Percentiles rank a stretch among this genome's conserved stretches.
Conservation (phyloP, 306 rosid genomes). For the Sindora glabra region DNA sequence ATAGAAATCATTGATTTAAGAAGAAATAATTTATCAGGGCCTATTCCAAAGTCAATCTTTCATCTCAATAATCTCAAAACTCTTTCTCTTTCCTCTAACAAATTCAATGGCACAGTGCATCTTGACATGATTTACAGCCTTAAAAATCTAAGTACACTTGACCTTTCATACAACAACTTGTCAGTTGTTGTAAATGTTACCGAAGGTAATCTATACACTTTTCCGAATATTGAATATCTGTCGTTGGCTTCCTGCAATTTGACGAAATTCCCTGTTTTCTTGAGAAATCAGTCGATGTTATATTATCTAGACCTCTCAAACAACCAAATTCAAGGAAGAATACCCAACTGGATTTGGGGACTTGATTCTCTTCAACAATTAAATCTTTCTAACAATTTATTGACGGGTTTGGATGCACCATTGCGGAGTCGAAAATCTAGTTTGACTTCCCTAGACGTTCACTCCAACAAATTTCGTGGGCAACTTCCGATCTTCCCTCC, state of each 20-base stretch:
- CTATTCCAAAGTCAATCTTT: slow-evolving; percentile 26
- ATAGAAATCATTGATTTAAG: slow-evolving; percentile 31
- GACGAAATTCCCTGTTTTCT: slow-evolving; percentile 18
- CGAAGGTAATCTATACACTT: not conserved
- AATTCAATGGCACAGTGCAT: slow-evolving; percentile 22
- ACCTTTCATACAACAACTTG: slow-evolving; percentile 37
- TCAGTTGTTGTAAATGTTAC: not conserved
- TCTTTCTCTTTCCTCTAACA: slow-evolving; percentile 44
- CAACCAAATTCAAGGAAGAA: slow-evolving; percentile 30
- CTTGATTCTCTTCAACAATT: not conserved
- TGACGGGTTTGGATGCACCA: slow-evolving; percentile 20
- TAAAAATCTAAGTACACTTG: slow-evolving; percentile 19
- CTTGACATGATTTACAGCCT: slow-evolving; percentile 3
- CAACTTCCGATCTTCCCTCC: not conserved
- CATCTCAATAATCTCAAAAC: slow-evolving; percentile 10
- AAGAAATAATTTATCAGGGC: slow-evolving; percentile 34
- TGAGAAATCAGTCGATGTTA: slow-evolving; percentile 24
- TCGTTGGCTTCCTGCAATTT: slow-evolving; percentile 32
- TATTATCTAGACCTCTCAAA: slow-evolving; percentile 17
- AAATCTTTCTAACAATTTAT: slow-evolving; percentile 48
- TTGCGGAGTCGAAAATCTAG: not conserved
- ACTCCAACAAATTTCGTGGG: slow-evolving; percentile 35
- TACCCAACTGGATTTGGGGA: slow-evolving; percentile 61
- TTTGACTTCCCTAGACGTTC: slow-evolving; percentile 23
- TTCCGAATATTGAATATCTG: slow-evolving; percentile 3